Evolutionary conservation across 202 grass and related monocot genomes (phyloP), one percentile per base, ranked within the genome.

Genomic region (Cymbopogon flexuosus): DNA sequence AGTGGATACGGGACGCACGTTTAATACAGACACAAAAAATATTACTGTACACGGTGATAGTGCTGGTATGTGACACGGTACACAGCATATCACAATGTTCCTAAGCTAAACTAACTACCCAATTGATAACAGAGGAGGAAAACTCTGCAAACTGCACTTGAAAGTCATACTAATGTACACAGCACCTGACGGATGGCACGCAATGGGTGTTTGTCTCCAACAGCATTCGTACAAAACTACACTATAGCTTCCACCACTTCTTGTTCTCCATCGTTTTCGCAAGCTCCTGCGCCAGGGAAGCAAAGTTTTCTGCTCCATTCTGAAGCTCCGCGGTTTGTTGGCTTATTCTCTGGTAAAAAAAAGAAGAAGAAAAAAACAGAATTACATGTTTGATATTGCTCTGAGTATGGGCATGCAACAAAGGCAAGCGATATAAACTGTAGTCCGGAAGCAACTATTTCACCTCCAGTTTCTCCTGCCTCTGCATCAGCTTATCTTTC

Each of bases 201-300:
- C 34, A 21, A 36, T 40, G 35, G 14, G 33, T 37, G 15, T 29
- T 35, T 35, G 8, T 16, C 62, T 46, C 68, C 60, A 31, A 40
- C 39, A 64, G 34, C 30, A 45, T 37, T 47, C 16, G 34, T 24
- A 75, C 23, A 35, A 42, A 71, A 4, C 5, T 8, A 16, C 7
- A 31, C 83, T 81, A 97, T 62, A 91, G 85, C 81, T 94, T 97
- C 95, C 95, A 97, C 92, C 95, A 97, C 84, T 93, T 97, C 84
- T 93, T 97, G 72, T 93, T 94, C 81, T 97, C 95, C 95, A 94
- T 97, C 37, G 64, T 86, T 65, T 92, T 97, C 6, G 76, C 90
- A 10, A 97, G 89, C 86, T 97, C 95, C 86, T 93, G 83, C 5
- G 95, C 95, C 27, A 94, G 78, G 0, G 81, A 85, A 4, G 90